Evolutionary conservation across 202 grass and related monocot species (phyloP).

Genomic region (Miscanthus sacchariflorus): DNA sequence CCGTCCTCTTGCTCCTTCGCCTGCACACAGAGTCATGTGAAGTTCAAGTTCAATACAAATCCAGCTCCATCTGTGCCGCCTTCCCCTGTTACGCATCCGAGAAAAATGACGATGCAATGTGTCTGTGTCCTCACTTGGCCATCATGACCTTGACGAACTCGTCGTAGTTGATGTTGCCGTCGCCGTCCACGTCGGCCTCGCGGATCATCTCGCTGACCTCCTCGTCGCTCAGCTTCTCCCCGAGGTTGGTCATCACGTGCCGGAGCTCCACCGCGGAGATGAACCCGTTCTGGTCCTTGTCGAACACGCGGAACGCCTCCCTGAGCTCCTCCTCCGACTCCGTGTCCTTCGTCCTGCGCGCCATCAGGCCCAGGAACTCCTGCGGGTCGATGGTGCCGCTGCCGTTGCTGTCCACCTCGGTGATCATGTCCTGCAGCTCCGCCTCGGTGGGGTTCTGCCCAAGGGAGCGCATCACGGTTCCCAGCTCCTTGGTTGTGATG

Average conservation of each 20-base stretch:
- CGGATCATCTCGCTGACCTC: constrained; percentile 79
- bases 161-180: constrained; percentile 80
- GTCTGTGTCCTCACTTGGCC: constrained; percentile 66
- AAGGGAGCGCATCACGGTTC: constrained; percentile 73
- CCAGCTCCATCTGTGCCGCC: not conserved
- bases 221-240: constrained; percentile 69
- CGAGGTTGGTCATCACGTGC: constrained; percentile 81
- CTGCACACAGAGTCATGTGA: constrained; percentile 11
- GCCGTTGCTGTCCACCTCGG: constrained; percentile 62
- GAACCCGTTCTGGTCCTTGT: constrained; percentile 90
- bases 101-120: not conserved
- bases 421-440: constrained; percentile 85
- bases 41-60: not conserved
- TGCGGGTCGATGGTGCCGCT: constrained; percentile 63
- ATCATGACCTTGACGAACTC: constrained; percentile 97
- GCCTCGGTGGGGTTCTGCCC: constrained; percentile 80
- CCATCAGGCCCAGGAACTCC: constrained; percentile 80
- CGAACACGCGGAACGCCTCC: constrained; percentile 88
- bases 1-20: constrained; percentile 41
- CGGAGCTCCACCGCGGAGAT: constrained; percentile 73
- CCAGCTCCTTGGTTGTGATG: constrained; percentile 79
- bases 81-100: not conserved
- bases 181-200: constrained; percentile 74
- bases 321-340: constrained; percentile 72
- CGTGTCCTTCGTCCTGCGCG: constrained; percentile 62